Evolutionary conservation across 2,329 filamentous ascomycete species (phyloP).

Genomic region (Fusarium liriodendri): DNA sequence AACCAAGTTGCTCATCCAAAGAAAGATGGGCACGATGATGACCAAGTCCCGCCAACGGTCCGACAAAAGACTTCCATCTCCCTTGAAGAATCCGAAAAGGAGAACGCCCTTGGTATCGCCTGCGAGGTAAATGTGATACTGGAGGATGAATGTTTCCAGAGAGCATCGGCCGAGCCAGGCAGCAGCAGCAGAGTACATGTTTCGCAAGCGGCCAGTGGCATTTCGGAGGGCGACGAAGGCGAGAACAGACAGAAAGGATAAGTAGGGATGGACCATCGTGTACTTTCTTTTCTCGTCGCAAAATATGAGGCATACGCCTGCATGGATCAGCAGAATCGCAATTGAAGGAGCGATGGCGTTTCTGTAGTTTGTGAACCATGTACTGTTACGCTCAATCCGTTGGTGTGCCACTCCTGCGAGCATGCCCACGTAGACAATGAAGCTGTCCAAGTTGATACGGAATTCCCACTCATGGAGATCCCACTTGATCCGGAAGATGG

Average conservation of each 20-base stretch:
- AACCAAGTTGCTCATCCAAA: constrained; percentile 44
- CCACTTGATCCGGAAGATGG: constrained; percentile 61
- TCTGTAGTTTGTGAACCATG: constrained; percentile 36
- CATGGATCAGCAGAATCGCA: constrained; percentile 48
- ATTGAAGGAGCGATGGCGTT: constrained; percentile 34
- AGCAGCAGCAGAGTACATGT: constrained; percentile 51
- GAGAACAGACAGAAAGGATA: constrained; percentile 66
- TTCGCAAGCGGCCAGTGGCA: constrained; percentile 26
- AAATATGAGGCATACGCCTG: constrained; percentile 4
- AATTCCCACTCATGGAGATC: constrained; percentile 61
- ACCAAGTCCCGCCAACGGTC: constrained; percentile 43
- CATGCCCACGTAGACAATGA: constrained; percentile 68
- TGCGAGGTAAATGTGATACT: constrained; percentile 71
- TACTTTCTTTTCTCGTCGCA: constrained; percentile 48
- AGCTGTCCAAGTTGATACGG: constrained; percentile 63
- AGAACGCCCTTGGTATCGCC: constrained; percentile 67
- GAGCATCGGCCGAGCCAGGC: constrained; percentile 67
- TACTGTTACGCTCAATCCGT: constrained; percentile 26
- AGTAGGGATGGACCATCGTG: constrained; percentile 62
- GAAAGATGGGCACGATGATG: constrained; percentile 43
- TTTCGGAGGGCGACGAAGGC: constrained; percentile 65
- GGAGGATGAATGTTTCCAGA: constrained; percentile 69
- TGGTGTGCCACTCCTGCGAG: constrained; percentile 49
- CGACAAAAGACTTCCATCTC: constrained; percentile 35
- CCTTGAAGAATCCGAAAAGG: constrained; percentile 40